Conservation (phyloP, 2,329 filamentous ascomycete genomes). For the Myriosclerotinia scirpicola region DNA sequence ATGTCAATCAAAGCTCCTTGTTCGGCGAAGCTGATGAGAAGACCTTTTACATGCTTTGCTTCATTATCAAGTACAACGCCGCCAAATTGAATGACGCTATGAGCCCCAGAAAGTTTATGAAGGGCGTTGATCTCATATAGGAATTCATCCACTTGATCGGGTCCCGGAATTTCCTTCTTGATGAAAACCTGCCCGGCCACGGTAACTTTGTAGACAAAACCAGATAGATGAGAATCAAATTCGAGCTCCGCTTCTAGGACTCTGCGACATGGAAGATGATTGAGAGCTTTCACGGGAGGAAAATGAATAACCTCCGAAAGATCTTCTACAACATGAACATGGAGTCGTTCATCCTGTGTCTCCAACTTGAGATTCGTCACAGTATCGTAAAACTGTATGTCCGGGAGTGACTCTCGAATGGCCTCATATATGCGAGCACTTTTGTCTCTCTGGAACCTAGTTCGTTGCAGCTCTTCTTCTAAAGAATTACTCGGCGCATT, state of each 20-base stretch:
- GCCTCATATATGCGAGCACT: slow-evolving; percentile 91
- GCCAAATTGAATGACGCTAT: slow-evolving; percentile 80
- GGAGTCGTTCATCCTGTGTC: slow-evolving; percentile 81
- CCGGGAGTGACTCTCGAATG: slow-evolving; percentile 85
- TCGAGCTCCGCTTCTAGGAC: slow-evolving; percentile 72
- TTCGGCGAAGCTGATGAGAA: slow-evolving; percentile 85
- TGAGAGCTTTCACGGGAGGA: slow-evolving; percentile 69
- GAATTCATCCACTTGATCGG: slow-evolving; percentile 94
- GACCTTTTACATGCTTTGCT: slow-evolving; percentile 73
- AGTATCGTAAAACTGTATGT: slow-evolving; percentile 94
- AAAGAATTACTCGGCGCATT: slow-evolving; percentile 76
- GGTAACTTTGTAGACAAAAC: slow-evolving; percentile 92
- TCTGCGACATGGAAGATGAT: slow-evolving; percentile 66
- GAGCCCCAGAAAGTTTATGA: slow-evolving; percentile 69
- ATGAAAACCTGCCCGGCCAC: slow-evolving; percentile 71
- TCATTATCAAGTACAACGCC: slow-evolving; percentile 84
- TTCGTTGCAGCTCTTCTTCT: slow-evolving; percentile 75
- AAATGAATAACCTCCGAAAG: slow-evolving; percentile 84
- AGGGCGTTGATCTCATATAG: slow-evolving; percentile 96
- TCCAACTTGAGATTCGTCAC: slow-evolving; percentile 95
- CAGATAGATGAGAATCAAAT: slow-evolving; percentile 91
- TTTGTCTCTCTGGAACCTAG: slow-evolving; percentile 87
- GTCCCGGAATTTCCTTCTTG: slow-evolving; percentile 97
- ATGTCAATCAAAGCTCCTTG: slow-evolving; percentile 87
- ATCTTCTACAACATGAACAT: slow-evolving; percentile 98